Base-by-base conservation (phyloP, 208 protist genomes). In the Strigomonas culicis region DNA sequence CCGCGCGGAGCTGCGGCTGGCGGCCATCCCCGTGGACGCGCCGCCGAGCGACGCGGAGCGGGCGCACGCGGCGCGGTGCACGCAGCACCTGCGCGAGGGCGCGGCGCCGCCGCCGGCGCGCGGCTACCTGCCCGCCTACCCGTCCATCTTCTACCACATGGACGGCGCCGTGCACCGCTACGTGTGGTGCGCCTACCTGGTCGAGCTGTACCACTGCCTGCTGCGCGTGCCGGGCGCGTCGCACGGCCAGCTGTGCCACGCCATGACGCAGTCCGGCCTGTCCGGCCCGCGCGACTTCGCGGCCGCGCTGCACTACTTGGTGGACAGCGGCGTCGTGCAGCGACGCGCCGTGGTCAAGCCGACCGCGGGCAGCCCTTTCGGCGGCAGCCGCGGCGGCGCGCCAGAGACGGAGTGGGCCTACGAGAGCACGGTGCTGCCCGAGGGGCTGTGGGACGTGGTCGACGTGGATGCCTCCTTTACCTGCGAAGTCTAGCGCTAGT, bases 121-220 rank as follows among this genome's bases (percentile, higher is more conserved):
- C 15, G 57, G 24, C 30, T 53, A 39, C 24, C 41, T 27, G 25
- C 44, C 80, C 1, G 28, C 69, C 4, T 95, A 89, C 68, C 89
- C 89, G 21, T 93, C 86, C 61, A 78, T 90, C 53, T 95, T 95
- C 51, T 82, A 88, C 50, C 89, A 95, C 57, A 80, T 92, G 15
- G 86, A 95, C 62, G 89, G 89, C 28, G 71, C 82, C 1, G 87
- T 92, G 34, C 83, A 95, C 58, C 59, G 60, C 27, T 92, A 84
- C 79, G 74, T 93, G 50, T 95, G 89, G 89, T 61, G 78, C 31
- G 63, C 71, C 21, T 79, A 88, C 49, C 68, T 93, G 21, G 71
- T 76, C 28, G 53, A 70, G 21, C 63, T 90, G 19, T 92, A 87
- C 60, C 64, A 68, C 51, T 80, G 76, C 43, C 57, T 93, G 28